Evolutionary conservation across 352 stramenopile species (phyloP).

Genomic region (Phytopythium sindhum): DNA sequence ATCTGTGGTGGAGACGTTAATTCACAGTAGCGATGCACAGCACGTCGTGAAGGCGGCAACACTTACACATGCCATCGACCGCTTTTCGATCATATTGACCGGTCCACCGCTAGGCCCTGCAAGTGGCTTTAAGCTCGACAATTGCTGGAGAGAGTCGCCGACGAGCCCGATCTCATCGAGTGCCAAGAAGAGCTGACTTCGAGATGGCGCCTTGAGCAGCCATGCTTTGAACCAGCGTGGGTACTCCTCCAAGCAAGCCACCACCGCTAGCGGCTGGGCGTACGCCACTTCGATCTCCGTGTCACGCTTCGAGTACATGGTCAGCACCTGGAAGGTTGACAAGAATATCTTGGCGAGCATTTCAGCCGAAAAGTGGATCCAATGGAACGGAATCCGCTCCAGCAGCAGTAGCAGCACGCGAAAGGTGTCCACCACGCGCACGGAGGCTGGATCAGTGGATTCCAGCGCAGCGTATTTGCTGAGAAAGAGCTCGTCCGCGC

Average conservation of each 20-base stretch:
- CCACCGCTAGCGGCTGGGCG: conserved; percentile 19
- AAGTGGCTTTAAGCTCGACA: conserved; percentile 37
- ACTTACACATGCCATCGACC: conserved; percentile 27
- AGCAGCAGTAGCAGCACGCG: conserved; percentile 40
- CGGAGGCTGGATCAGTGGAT: background rate
- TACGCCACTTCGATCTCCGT: conserved; percentile 20
- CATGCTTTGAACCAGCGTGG: conserved; percentile 49
- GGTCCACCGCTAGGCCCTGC: conserved; percentile 2
- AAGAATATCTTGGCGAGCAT: conserved; percentile 33
- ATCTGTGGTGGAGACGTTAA: conserved; percentile 10
- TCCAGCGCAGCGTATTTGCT: conserved; percentile 15
- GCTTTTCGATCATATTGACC: conserved; percentile 16
- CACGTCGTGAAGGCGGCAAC: background rate
- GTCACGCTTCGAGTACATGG: conserved; percentile 27
- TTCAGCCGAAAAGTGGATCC: conserved; percentile 55
- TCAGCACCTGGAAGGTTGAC: conserved; percentile 43
- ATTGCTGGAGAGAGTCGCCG: conserved; percentile 32
- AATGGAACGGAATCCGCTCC: conserved; percentile 33
- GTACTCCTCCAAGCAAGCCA: conserved; percentile 29
- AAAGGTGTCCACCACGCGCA: conserved; percentile 32
- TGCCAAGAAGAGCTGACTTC: conserved; percentile 11
- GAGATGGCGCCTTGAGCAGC: conserved; percentile 36
- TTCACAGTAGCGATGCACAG: background rate
- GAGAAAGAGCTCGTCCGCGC: conserved; percentile 23
- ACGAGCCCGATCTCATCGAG: conserved; percentile 33